Conservation (phyloP, 768 basidiomycete species). For the Lactarius deliciosus region DNA sequence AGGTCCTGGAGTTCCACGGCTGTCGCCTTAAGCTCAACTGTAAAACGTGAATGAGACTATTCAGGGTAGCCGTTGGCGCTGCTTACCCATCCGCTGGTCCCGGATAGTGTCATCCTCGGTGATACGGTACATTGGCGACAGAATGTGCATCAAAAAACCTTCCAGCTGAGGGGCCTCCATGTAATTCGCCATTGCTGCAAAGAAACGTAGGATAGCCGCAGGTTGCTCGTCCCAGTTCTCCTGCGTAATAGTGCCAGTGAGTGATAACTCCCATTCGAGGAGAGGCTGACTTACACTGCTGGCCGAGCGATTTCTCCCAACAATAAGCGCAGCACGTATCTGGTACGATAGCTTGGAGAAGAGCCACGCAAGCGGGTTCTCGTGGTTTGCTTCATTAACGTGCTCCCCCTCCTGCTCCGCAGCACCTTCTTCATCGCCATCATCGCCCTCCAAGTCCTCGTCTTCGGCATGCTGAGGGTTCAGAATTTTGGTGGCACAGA, state of each 20-base stretch:
- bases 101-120: conserved; percentile 82
- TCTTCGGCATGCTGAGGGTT: conserved; percentile 31
- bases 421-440: conserved; percentile 30
- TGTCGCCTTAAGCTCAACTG: conserved; percentile 82
- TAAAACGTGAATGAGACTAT: not conserved
- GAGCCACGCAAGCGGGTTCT: conserved; percentile 78
- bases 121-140: conserved; percentile 85
- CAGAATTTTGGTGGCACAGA: conserved; percentile 45
- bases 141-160: conserved; percentile 75
- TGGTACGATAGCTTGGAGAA: conserved; percentile 94
- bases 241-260: conserved; percentile 41
- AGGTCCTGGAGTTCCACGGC: conserved; percentile 85
- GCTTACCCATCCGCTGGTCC: conserved; percentile 75
- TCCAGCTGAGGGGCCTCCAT: conserved; percentile 62
- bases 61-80: not conserved
- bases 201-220: conserved; percentile 81
- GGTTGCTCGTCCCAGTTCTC: conserved; percentile 83
- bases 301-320: conserved; percentile 55
- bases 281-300: conserved; percentile 42
- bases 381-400: conserved; percentile 17
- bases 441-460: conserved; percentile 35
- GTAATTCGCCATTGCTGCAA: conserved; percentile 83
- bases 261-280: not conserved
- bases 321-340: conserved; percentile 71
- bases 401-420: conserved; percentile 19